A percentile compares a stretch with the other conserved stretches of the same genome.
Evolutionary conservation across 2,329 filamentous ascomycete genomes (phyloP).

Genomic region (Colletotrichum caudatum): DNA sequence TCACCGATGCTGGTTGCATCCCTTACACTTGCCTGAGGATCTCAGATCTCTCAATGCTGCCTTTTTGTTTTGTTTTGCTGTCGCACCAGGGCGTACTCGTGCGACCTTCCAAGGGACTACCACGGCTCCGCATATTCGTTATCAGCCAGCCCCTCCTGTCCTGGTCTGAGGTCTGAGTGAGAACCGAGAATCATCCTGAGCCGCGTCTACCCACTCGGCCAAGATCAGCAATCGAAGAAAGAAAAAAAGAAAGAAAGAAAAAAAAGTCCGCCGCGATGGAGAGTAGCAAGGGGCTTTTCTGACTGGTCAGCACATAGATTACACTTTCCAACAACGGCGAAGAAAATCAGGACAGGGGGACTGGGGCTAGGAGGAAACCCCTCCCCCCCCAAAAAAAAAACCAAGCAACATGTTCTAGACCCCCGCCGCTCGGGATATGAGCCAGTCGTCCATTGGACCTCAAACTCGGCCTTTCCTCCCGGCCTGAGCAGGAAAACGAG

Average conservation of each 20-base stretch:
- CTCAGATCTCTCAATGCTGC: background rate
- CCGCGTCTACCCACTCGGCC: constrained; percentile 29
- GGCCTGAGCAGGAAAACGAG: background rate
- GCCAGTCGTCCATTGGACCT: constrained; percentile 23
- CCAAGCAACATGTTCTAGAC: constrained; percentile 22
- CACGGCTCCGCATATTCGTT: background rate
- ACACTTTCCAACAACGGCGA: constrained; percentile 1
- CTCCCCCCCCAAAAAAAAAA: too few species aligned
- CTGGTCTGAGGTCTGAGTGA: too few species aligned
- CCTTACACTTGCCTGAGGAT: background rate
- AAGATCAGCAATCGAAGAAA: constrained; percentile 22
- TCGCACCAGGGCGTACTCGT: background rate
- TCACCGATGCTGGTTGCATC: background rate
- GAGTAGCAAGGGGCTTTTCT: background rate
- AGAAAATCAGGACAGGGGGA: background rate
- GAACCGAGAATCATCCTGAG: background rate
- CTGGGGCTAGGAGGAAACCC: background rate
- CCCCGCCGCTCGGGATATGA: constrained; percentile 21
- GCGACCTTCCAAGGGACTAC: background rate
- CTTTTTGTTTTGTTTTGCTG: background rate
- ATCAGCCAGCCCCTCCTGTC: background rate
- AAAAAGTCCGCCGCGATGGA: constrained; percentile 1
- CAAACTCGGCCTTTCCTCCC: background rate
- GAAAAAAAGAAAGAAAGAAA: background rate
- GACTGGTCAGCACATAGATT: constrained; percentile 11